A percentile compares a stretch with the other conserved stretches of the same genome.
phyloP scores from a whole-genome alignment of 495 filamentous ascomycete species.

The Mycothermus thermophilus region DNA sequence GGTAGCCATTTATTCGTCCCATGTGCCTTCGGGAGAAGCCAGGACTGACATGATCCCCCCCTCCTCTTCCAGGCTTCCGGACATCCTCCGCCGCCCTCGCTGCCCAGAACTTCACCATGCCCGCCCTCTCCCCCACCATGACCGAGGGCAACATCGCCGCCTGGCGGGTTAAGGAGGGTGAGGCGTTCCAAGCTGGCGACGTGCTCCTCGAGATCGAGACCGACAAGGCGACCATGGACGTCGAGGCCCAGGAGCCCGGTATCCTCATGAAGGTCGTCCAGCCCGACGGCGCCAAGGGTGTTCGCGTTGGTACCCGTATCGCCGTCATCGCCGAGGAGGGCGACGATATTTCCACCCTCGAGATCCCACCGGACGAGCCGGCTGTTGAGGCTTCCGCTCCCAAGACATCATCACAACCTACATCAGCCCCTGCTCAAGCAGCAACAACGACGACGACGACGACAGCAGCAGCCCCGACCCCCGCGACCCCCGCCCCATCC shows the following conservation, averaged over 20 bases:
- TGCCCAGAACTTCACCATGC: conserved; percentile 72
- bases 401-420: too few species aligned
- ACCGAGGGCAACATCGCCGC: conserved; percentile 68
- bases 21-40: background rate
- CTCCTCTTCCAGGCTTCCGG: conserved; percentile 42
- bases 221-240: conserved; percentile 80
- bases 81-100: conserved; percentile 44
- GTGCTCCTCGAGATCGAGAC: conserved; percentile 78
- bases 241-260: conserved; percentile 77
- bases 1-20: conserved; percentile 20
- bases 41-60: too few species aligned
- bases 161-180: conserved; percentile 70
- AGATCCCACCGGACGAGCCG: conserved; percentile 50
- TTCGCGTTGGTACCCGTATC: conserved; percentile 61
- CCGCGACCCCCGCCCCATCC: conserved; percentile 9
- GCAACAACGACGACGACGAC: too few species aligned
- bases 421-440: too few species aligned
- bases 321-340: conserved; percentile 62
- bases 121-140: conserved; percentile 76
- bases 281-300: conserved; percentile 52
- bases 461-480: conserved; percentile 6
- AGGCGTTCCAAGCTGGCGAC: conserved; percentile 61
- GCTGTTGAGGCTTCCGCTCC: conserved; percentile 11
- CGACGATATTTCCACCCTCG: conserved; percentile 54
- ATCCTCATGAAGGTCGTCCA: conserved; percentile 64